phyloP scores from a whole-genome alignment of 176 grass and related monocot genomes.

The Carex kokanica region DNA sequence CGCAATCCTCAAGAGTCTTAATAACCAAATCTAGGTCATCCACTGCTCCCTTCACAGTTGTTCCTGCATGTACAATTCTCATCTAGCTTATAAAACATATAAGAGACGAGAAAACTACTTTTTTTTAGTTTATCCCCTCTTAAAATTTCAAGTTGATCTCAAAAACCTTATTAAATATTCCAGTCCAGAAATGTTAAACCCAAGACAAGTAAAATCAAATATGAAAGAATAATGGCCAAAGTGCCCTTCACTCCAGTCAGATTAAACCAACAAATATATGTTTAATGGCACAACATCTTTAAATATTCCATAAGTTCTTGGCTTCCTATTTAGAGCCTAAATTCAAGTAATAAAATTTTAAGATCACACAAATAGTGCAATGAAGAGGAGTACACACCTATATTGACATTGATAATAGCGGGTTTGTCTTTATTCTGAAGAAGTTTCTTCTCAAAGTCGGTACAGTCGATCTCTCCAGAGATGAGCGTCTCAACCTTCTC shows the following conservation, averaged over 20 bases:
- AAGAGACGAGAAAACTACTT: neutral
- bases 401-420: conserved; percentile 85
- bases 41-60: conserved; percentile 80
- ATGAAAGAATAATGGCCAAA: neutral
- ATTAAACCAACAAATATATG: neutral
- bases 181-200: neutral
- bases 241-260: neutral
- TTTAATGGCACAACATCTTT: neutral
- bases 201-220: neutral
- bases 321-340: neutral
- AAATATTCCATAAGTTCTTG: neutral
- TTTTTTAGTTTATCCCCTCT: neutral
- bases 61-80: conserved; percentile 44
- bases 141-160: neutral
- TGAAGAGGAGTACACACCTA: conserved; percentile 30
- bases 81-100: conserved; percentile 12
- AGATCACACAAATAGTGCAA: neutral
- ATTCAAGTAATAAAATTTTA: neutral
- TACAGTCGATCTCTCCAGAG: conserved; percentile 77
- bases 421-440: conserved; percentile 63
- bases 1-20: conserved; percentile 70
- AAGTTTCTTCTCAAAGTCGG: conserved; percentile 51
- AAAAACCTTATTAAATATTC: neutral
- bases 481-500: conserved; percentile 66
- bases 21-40: conserved; percentile 87